Evolutionary conservation across 2,329 filamentous ascomycete species (phyloP).

Genomic region (Xylariales sp.): DNA sequence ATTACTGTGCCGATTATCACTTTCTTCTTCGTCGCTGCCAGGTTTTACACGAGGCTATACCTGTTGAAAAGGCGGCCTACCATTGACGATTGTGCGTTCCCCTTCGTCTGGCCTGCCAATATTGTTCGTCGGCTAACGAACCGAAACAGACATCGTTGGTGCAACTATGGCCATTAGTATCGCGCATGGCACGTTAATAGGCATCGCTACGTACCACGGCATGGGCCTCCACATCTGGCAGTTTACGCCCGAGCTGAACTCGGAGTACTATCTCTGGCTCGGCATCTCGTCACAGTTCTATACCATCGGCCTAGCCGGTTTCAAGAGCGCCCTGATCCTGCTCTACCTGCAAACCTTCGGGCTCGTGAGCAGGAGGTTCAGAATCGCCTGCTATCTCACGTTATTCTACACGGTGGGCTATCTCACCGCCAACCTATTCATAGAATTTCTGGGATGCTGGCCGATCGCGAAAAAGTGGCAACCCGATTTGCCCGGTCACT

Average conservation of each 20-base stretch:
- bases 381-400: constrained; percentile 46
- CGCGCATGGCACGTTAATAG: constrained; percentile 45
- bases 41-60: constrained; percentile 46
- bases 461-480: constrained; percentile 48
- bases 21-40: constrained; percentile 44
- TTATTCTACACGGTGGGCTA: constrained; percentile 61
- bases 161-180: constrained; percentile 46
- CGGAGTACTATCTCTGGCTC: constrained; percentile 49
- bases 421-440: constrained; percentile 69
- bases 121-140: neutral
- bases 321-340: constrained; percentile 47
- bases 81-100: constrained; percentile 47
- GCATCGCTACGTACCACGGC: constrained; percentile 46
- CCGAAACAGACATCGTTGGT: constrained; percentile 43
- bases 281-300: constrained; percentile 50
- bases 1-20: constrained; percentile 47
- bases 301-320: constrained; percentile 46
- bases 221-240: constrained; percentile 51
- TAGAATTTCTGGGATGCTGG: constrained; percentile 47
- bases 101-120: neutral
- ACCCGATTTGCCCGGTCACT: constrained; percentile 41
- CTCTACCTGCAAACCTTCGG: constrained; percentile 49
- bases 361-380: constrained; percentile 43
- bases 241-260: constrained; percentile 46
- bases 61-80: constrained; percentile 39